A percentile compares a stretch with the other conserved stretches of the same genome.
These are phyloP conservation scores for Geotrichum bryndzae DNA, from an alignment of 1,139 yeast genomes.

Conservation along the genomic window DNA sequence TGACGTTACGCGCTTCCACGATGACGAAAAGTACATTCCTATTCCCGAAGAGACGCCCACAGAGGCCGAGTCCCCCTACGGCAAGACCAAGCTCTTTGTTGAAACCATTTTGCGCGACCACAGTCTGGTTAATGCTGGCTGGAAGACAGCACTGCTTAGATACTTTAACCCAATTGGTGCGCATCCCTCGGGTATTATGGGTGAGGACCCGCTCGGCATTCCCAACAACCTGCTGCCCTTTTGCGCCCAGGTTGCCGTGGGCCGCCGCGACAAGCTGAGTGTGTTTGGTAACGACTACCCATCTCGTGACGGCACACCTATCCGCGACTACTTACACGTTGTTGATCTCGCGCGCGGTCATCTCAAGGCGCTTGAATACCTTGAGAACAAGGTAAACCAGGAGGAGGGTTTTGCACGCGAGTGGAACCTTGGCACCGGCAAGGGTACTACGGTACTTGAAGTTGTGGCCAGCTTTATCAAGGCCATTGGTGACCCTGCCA, in stretches of 20 bases:
- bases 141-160: conserved; percentile 64
- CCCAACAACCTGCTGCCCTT: conserved; percentile 74
- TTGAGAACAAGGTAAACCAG: conserved; percentile 37
- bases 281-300: conserved; percentile 66
- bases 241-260: conserved; percentile 73
- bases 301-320: conserved; percentile 74
- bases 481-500: conserved; percentile 52
- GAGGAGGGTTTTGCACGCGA: conserved; percentile 56
- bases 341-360: conserved; percentile 80
- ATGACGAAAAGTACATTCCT: conserved; percentile 57
- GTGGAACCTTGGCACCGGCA: conserved; percentile 83
- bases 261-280: conserved; percentile 57
- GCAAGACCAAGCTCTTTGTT: conserved; percentile 61
- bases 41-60: conserved; percentile 76
- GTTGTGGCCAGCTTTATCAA: conserved; percentile 60
- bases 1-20: conserved; percentile 60
- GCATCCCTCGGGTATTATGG: conserved; percentile 72
- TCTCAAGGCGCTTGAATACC: conserved; percentile 60
- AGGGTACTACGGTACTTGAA: conserved; percentile 71
- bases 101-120: conserved; percentile 60
- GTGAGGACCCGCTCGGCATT: conserved; percentile 74
- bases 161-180: conserved; percentile 85
- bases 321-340: conserved; percentile 77
- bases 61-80: conserved; percentile 74
- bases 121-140: conserved; percentile 43